Percentiles rank a stretch among this genome's conserved stretches.
These are phyloP conservation scores for Prunus padus DNA, from an alignment of 306 rosid species.

Conservation along the genomic window DNA sequence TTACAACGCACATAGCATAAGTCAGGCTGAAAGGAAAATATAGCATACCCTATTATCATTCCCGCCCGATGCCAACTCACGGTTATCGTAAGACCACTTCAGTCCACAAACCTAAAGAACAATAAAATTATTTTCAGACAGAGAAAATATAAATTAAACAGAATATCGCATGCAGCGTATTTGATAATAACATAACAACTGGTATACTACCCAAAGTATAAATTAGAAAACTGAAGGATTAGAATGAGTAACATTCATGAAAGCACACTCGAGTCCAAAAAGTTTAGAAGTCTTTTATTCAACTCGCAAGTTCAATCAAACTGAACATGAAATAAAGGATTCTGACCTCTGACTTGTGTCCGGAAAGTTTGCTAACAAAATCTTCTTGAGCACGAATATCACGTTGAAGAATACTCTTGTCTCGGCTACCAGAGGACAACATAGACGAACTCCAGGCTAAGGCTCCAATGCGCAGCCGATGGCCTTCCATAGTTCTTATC, in stretches of 20 bases:
- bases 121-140: constrained; percentile 21
- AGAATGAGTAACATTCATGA: background rate
- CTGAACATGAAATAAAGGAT: constrained; percentile 19
- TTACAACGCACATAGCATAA: constrained; percentile 17
- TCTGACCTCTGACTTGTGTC: constrained; percentile 91
- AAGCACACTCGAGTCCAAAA: background rate
- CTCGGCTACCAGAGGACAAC: constrained; percentile 87
- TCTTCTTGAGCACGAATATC: constrained; percentile 90
- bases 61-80: constrained; percentile 98
- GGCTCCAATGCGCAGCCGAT: constrained; percentile 77
- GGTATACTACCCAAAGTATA: background rate
- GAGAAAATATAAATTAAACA: background rate
- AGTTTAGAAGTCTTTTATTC: background rate
- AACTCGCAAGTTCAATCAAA: constrained; percentile 18
- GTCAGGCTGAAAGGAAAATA: constrained; percentile 10
- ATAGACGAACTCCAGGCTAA: constrained; percentile 87
- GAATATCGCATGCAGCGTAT: background rate
- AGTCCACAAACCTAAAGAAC: constrained; percentile 87
- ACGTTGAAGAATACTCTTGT: constrained; percentile 84
- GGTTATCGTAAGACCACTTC: constrained; percentile 94
- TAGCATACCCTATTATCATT: constrained; percentile 88
- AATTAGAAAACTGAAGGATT: background rate
- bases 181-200: background rate
- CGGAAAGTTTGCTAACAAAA: constrained; percentile 80
- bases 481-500: constrained; percentile 86